Base-by-base conservation (phyloP, 2,329 filamentous ascomycete genomes). In the Aspergillus pseudoglaucus region DNA sequence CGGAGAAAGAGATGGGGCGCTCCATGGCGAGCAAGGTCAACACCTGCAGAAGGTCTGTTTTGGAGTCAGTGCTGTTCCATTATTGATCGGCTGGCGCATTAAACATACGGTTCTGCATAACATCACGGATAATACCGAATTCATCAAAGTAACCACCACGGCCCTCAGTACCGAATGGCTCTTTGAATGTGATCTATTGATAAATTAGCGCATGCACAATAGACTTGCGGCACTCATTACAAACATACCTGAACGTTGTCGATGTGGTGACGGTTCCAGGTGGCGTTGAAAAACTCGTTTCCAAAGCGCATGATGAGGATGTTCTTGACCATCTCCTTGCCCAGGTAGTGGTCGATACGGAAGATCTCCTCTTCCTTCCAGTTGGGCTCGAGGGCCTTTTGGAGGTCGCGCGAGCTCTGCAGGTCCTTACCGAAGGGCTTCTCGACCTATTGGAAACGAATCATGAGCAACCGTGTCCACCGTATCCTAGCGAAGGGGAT, bases 311-410 rank as follows among this genome's bases (percentile, higher is more conserved):
- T 82, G 60, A 98, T 96, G 58, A 98, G 80, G 59, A 98, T 94
- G 75, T 98, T 98, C 84, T 98, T 98, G 64, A 98, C 93, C 93
- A 98, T 98, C 75, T 98, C 93, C 80, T 98, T 98, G 63, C 94
- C 94, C 42, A 98, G 83, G 73, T 98, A 98, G 76, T 98, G 93
- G 71, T 98, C 93, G 64, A 98, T 98, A 66, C 93, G 90, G 84
- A 94, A 98, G 59, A 98, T 85, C 75, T 98, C 93, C 46, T 97
- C 91, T 74, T 98, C 94, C 66, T 88, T 93, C 94, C 93, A 98
- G 75, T 98, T 90, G 39, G 93, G 93, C 67, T 91, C 88, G 54
- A 98, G 82, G 6, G 93, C 94, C 71, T 88, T 90, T 68, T 97
- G 91, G 52, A 98, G 82, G 72, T 95, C 89, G 51, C 93, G 85